A percentile compares a stretch with the other conserved stretches of the same genome.
phyloP scores from a whole-genome alignment of 495 filamentous ascomycete genomes.

The Haplographium delicatum region DNA sequence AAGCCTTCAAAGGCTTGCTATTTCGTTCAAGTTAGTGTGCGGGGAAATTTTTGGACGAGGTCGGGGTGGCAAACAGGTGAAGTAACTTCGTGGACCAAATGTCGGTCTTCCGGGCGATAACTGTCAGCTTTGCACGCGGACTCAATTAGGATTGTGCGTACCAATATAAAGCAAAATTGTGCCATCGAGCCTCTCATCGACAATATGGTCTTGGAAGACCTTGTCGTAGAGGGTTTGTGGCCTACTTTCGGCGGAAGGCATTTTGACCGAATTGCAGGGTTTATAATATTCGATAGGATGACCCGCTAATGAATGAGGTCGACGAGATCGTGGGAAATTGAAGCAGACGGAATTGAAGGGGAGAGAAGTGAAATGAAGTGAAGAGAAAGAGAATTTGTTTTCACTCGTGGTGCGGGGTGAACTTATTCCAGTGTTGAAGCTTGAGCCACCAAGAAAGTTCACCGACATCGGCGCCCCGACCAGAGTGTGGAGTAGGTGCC shows the following conservation, averaged over 20 bases:
- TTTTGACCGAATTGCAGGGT: conserved; percentile 34
- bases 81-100: conserved; percentile 97
- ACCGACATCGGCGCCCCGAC: no score
- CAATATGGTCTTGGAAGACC: conserved; percentile 88
- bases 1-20: conserved; percentile 97
- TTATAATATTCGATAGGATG: no score
- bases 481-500: no score
- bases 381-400: neutral
- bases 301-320: no score
- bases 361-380: neutral
- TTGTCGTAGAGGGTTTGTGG: conserved; percentile 96
- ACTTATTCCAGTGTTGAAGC: no score
- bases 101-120: conserved; percentile 64
- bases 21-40: conserved; percentile 5
- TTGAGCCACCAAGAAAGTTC: no score
- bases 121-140: conserved; percentile 6
- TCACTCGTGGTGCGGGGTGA: no score
- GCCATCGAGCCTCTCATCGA: conserved; percentile 89
- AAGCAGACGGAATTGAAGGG: no score
- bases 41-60: neutral
- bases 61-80: conserved; percentile 61
- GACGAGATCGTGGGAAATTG: no score
- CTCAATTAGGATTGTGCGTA: conserved; percentile 31
- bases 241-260: conserved; percentile 72
- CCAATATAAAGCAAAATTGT: conserved; percentile 91